Evolutionary conservation across 163 green algal genomes (phyloP).

Genomic region (Chlorella variabilis): DNA sequence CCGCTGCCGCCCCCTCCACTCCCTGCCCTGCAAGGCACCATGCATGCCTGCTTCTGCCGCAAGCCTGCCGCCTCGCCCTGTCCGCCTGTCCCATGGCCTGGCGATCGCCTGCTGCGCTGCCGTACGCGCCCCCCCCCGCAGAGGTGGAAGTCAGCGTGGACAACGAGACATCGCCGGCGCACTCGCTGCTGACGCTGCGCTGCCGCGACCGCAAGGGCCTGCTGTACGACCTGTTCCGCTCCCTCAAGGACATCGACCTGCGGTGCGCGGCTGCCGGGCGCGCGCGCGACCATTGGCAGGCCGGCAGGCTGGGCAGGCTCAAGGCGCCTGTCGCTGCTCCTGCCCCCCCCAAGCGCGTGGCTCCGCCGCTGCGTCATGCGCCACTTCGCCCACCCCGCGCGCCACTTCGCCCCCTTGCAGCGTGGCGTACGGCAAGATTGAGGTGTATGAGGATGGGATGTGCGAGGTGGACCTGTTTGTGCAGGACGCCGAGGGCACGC

Average conservation of each 20-base stretch:
- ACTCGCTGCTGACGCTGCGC: slow-evolving; percentile 68
- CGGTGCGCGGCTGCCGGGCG: slow-evolving; percentile 41
- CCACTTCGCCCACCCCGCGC: neutral
- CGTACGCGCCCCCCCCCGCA: neutral
- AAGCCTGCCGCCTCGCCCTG: neutral
- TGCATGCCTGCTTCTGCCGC: neutral
- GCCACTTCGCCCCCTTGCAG: neutral
- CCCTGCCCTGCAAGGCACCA: neutral
- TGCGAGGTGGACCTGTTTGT: slow-evolving; percentile 75
- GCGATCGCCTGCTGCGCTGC: no score
- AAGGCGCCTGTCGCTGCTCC: no score
- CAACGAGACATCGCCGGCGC: slow-evolving; percentile 56
- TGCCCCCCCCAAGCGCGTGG: no score
- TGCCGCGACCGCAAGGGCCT: slow-evolving; percentile 83
- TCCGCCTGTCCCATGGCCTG: neutral
- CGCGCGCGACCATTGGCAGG: no score
- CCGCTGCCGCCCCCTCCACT: neutral
- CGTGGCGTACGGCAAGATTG: slow-evolving; percentile 61
- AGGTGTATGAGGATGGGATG: slow-evolving; percentile 14
- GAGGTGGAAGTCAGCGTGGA: slow-evolving; percentile 65
- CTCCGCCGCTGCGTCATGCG: neutral
- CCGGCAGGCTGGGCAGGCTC: no score
- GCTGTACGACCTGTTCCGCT: slow-evolving; percentile 80
- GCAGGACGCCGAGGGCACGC: slow-evolving; percentile 55
- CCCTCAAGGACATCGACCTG: slow-evolving; percentile 76